Base-by-base conservation (phyloP, 192 early-diverging fungal genomes). In the Linnemannia elongata region DNA sequence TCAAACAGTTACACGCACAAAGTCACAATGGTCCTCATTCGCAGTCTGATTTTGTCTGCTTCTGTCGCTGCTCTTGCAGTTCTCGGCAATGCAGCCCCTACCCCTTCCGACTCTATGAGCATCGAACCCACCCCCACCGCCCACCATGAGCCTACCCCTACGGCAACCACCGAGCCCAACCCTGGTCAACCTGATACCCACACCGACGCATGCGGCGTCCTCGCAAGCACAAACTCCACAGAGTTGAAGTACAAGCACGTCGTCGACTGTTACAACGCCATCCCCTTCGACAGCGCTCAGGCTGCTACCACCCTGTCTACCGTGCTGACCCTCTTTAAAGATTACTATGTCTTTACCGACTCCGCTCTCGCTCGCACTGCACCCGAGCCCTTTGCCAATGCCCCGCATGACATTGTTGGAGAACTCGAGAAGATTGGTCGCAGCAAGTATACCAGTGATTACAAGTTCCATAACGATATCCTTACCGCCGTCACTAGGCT, bases 301-400 rank as follows among this genome's bases (percentile, higher is more conserved):
- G 74, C 80, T 24, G 60, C 69, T 9, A 30, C 12, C 2, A 76
- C 80, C 20, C 47, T 82, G 3, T 45, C 68, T 36, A 47, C 80
- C 42, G 17, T 81, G 6, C 66, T 70, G 1, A 57, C 33, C 1
- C 44, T 83, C 5, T 83, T 69, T 38, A 66, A 72, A 27, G 83
- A 80, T 35, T 73, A 73, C 52, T 80, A 38, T 36, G 60, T 85
- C 75, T 80, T 76, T 22, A 42, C 74, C 35, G 83, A 85, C 18
- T 9, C 74, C 0, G 77, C 83, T 13, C 47, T 80, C 57, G 72
- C 78, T 6, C 78, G 69, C 9, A 4, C 72, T 6, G 27, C 68
- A 20, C 30, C 83, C 1, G 6, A 20, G 15, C 78, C 83, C 1
- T 80, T 85, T 45, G 10, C 35, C 24, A 77, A 42, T 38, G 49